These are phyloP conservation scores for Phytopythium aichiense DNA, from an alignment of 352 stramenopile species.

Conservation along the genomic window DNA sequence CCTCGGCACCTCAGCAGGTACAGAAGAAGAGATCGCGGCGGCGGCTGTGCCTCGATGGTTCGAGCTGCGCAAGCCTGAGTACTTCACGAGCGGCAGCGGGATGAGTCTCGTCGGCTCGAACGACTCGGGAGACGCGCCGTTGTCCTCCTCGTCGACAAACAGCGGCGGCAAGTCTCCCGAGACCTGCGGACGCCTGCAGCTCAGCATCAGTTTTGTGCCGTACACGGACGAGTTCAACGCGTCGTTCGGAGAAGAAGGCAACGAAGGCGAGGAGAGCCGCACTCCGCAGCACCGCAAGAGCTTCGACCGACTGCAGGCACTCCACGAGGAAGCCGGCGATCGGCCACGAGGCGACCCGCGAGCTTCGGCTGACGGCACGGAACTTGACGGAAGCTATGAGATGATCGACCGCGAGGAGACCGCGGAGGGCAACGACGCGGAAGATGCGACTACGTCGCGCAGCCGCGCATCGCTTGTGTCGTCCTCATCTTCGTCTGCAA, in stretches of 20 bases:
- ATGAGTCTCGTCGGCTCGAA: constrained; percentile 2
- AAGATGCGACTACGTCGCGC: not conserved
- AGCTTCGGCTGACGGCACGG: not conserved
- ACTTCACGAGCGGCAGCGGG: constrained; percentile 18
- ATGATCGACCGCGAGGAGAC: constrained; percentile 6
- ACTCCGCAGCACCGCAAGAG: constrained; percentile 64
- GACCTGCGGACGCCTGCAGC: constrained; percentile 58
- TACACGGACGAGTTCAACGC: constrained; percentile 50
- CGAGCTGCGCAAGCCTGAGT: constrained; percentile 56
- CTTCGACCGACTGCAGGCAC: constrained; percentile 64
- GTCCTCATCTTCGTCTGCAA: not conserved
- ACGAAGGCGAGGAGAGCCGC: constrained; percentile 22
- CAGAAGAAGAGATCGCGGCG: constrained; percentile 66
- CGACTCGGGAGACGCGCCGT: not conserved
- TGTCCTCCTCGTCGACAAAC: not conserved
- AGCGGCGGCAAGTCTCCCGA: constrained; percentile 13
- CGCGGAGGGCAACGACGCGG: not conserved
- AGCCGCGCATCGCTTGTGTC: constrained; percentile 9
- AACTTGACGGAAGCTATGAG: constrained; percentile 4
- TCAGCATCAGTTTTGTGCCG: constrained; percentile 75
- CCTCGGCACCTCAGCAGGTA: constrained; percentile 51
- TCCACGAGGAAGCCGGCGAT: constrained; percentile 68
- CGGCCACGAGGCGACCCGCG: constrained; percentile 14
- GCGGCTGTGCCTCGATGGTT: constrained; percentile 75
- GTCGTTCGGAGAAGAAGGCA: constrained; percentile 29